These are phyloP conservation scores for Debaryomycetaceae sp. DNA, from an alignment of 1,139 yeast species.

Conservation along the genomic window DNA sequence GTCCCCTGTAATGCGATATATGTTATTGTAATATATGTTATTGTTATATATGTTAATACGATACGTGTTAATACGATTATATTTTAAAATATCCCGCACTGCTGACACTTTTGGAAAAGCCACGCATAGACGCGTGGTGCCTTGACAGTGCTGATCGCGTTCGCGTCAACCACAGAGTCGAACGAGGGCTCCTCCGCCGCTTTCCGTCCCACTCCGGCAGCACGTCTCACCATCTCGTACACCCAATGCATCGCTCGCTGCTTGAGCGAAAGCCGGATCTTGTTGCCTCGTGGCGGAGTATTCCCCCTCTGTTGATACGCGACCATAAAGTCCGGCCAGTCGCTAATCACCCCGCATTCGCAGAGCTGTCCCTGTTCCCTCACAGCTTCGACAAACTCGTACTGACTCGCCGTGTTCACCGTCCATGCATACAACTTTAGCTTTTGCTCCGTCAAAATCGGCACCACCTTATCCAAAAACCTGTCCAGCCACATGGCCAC, in stretches of 20 bases:
- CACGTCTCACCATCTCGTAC: constrained; percentile 8
- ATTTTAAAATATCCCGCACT: constrained; percentile 19
- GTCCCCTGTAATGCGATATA: too few relatives aligned
- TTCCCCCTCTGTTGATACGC: constrained; percentile 5
- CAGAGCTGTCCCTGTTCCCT: constrained; percentile 15
- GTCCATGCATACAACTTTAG: constrained; percentile 75
- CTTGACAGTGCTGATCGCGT: constrained; percentile 8
- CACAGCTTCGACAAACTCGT: constrained; percentile 27
- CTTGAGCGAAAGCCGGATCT: constrained; percentile 9
- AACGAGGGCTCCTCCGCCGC: constrained; percentile 15
- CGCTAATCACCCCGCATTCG: constrained; percentile 50
- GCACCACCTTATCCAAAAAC: constrained; percentile 27
- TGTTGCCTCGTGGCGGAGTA: constrained; percentile 1
- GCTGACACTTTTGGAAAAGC: constrained; percentile 22
- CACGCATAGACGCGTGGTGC: constrained; percentile 10
- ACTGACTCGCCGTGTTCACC: constrained; percentile 44
- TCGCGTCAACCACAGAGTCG: constrained; percentile 16
- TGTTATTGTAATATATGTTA: too few relatives aligned
- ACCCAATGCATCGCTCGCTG: constrained; percentile 12
- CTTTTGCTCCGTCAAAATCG: constrained; percentile 27
- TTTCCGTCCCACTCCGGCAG: constrained; percentile 9
- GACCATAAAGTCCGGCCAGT: constrained; percentile 39
- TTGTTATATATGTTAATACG: too few relatives aligned
- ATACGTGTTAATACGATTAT: too few relatives aligned
- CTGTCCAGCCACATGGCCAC: constrained; percentile 29